These are phyloP conservation scores for Talaromyces albobiverticillius DNA, from an alignment of 2,329 filamentous ascomycete genomes.

Conservation along the genomic window DNA sequence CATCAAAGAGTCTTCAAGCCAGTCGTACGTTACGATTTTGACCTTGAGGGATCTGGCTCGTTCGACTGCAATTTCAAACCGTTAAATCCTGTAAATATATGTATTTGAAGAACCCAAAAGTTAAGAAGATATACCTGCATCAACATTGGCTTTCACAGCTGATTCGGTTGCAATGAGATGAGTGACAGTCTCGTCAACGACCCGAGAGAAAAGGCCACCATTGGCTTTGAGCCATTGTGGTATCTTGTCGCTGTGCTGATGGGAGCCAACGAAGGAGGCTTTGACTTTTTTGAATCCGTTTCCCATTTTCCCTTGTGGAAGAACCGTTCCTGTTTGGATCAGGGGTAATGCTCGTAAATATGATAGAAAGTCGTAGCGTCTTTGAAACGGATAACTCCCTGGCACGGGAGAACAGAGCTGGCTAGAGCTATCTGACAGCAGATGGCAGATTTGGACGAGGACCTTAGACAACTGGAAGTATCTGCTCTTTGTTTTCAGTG, in stretches of 20 bases:
- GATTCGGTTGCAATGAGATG: conserved; percentile 68
- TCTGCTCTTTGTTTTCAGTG: no score
- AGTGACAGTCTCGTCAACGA: conserved; percentile 59
- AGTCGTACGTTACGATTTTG: conserved; percentile 47
- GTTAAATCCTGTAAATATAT: neutral
- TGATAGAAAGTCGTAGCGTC: no score
- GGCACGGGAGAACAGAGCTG: no score
- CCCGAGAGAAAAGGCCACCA: conserved; percentile 56
- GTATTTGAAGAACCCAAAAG: neutral
- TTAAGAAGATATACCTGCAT: conserved; percentile 33
- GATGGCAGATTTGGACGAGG: no score
- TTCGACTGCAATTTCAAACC: conserved; percentile 31
- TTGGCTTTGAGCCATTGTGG: conserved; percentile 63
- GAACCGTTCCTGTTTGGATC: neutral
- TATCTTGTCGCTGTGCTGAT: conserved; percentile 58
- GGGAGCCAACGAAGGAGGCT: conserved; percentile 59
- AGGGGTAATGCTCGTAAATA: neutral
- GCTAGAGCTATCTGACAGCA: no score
- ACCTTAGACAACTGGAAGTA: no score
- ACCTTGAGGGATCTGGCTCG: conserved; percentile 37
- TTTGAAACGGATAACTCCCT: no score
- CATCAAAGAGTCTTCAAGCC: conserved; percentile 45
- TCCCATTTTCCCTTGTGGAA: conserved; percentile 28
- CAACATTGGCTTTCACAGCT: conserved; percentile 54
- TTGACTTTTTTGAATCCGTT: conserved; percentile 51